Evolutionary conservation across 140 eudicot genomes (phyloP).

Genomic region (Bidens hawaiensis): DNA sequence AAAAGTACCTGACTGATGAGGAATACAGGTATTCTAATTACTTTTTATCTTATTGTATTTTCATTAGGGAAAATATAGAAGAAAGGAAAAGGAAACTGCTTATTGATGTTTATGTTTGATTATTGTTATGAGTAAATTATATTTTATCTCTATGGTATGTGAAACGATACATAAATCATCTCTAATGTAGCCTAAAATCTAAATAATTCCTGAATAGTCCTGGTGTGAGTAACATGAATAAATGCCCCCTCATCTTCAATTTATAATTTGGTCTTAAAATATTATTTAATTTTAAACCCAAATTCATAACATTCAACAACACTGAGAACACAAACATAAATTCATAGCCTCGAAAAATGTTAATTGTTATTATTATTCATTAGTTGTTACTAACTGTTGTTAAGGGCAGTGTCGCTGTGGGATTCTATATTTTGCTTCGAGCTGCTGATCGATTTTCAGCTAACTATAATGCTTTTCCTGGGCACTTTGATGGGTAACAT

Average conservation of each 20-base stretch:
- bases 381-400: background rate
- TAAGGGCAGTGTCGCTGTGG: constrained; percentile 65
- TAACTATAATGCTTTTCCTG: constrained; percentile 87
- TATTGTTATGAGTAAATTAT: background rate
- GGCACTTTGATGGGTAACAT: constrained; percentile 92
- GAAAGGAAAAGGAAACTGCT: constrained; percentile 1
- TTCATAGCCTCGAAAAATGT: too few relatives aligned
- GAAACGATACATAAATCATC: background rate
- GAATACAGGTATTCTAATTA: constrained; percentile 69
- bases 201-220: background rate
- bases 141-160: background rate
- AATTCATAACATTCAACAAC: background rate
- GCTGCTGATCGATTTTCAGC: constrained; percentile 88
- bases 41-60: background rate
- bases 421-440: constrained; percentile 82
- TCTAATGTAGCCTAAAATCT: background rate
- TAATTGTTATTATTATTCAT: too few relatives aligned
- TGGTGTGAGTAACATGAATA: too few relatives aligned
- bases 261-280: too few relatives aligned
- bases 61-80: background rate
- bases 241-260: too few relatives aligned
- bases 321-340: too few relatives aligned
- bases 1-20: constrained; percentile 80
- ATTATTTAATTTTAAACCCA: too few relatives aligned
- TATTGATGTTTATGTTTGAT: background rate